Evolutionary conservation across 352 stramenopile genomes (phyloP).

Genomic region (Phytophthora macrochlamydospora): DNA sequence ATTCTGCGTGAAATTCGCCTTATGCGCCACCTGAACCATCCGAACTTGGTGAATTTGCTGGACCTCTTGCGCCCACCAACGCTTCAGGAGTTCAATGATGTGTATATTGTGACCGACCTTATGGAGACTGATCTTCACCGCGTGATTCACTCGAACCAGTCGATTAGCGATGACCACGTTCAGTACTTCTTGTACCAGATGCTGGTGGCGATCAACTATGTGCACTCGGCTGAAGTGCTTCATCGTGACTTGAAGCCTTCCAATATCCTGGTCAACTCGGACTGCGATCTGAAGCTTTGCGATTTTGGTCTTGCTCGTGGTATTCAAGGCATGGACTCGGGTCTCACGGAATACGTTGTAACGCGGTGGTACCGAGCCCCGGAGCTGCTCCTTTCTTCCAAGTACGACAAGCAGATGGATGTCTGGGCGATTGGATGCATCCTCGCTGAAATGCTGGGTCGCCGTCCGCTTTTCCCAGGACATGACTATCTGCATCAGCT

Average conservation of each 20-base stretch:
- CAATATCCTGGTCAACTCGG: conserved; percentile 83
- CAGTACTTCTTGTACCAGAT: conserved; percentile 87
- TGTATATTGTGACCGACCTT: conserved; percentile 85
- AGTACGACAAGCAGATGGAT: conserved; percentile 90
- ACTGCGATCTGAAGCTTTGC: conserved; percentile 83
- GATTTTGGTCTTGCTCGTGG: conserved; percentile 81
- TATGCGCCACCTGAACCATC: conserved; percentile 88
- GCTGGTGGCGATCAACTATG: conserved; percentile 78
- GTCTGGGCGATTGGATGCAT: conserved; percentile 90
- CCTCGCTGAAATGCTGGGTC: conserved; percentile 85
- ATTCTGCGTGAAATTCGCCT: conserved; percentile 89
- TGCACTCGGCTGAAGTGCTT: conserved; percentile 80
- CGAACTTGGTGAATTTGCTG: conserved; percentile 83
- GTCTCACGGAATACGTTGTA: conserved; percentile 92
- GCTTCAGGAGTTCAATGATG: conserved; percentile 89
- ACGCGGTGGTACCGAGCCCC: conserved; percentile 93
- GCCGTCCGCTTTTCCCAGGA: conserved; percentile 82
- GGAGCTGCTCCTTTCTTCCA: conserved; percentile 91
- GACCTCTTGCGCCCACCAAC: conserved; percentile 81
- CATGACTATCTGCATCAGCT: conserved; percentile 89
- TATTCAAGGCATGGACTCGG: conserved; percentile 74
- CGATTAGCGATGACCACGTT: conserved; percentile 79
- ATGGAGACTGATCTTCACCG: conserved; percentile 83
- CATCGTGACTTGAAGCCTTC: conserved; percentile 82
- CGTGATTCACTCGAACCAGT: conserved; percentile 85